Conservation (phyloP, 148 eudicot species). For the Camellia sinensis region DNA sequence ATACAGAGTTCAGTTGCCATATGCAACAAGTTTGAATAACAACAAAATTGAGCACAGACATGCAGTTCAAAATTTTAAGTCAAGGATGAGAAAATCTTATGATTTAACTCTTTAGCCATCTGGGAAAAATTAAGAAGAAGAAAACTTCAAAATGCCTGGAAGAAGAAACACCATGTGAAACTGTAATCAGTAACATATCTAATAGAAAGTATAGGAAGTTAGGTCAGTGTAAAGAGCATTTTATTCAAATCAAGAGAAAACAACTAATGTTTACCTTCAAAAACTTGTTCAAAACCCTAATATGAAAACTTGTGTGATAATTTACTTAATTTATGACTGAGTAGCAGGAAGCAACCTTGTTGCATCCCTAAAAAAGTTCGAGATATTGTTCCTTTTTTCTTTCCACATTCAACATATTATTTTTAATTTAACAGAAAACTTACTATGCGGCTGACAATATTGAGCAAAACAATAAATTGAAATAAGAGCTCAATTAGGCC, state of each 20-base stretch:
- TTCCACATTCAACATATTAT: too few relatives aligned
- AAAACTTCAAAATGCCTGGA: slow-evolving; percentile 2
- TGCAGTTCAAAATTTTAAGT: not conserved
- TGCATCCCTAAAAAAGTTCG: too few relatives aligned
- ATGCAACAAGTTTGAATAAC: not conserved
- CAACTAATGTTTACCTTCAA: not conserved
- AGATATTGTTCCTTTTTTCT: too few relatives aligned
- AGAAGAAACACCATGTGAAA: not conserved
- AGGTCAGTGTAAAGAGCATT: not conserved
- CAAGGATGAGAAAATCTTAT: not conserved
- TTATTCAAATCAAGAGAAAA: not conserved
- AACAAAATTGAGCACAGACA: not conserved
- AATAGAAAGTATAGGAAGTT: not conserved
- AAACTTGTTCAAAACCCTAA: not conserved
- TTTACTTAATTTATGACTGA: too few relatives aligned
- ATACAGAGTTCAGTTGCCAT: slow-evolving; percentile 1
- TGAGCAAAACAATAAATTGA: not conserved
- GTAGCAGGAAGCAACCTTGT: too few relatives aligned
- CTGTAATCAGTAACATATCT: not conserved
- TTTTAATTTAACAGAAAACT: too few relatives aligned
- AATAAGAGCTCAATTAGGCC: not conserved
- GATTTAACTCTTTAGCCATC: not conserved
- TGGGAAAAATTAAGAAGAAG: not conserved
- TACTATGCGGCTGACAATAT: too few relatives aligned
- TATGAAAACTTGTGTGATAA: too few relatives aligned